Evolutionary conservation across 2,329 filamentous ascomycete genomes (phyloP).

Genomic region (Remersonia thermophila): DNA sequence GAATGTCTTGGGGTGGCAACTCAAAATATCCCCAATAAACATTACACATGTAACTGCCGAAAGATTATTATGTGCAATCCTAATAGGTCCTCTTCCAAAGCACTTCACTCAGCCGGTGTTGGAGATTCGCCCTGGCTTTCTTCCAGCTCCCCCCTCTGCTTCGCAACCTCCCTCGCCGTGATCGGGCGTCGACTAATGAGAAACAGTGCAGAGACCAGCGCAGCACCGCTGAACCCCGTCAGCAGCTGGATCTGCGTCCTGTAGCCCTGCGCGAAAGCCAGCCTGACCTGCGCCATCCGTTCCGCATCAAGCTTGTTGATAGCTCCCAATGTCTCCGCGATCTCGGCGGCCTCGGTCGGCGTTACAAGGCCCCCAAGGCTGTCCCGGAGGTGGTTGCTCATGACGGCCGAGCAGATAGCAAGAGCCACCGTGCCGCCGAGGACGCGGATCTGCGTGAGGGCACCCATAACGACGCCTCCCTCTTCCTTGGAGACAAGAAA

Average conservation of each 20-base stretch:
- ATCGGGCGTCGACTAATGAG: background rate
- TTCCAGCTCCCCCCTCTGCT: background rate
- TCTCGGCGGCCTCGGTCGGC: background rate
- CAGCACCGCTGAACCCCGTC: background rate
- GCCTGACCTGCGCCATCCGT: background rate
- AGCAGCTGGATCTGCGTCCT: background rate
- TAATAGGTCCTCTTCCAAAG: too few relatives aligned
- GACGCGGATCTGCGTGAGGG: constrained; percentile 26
- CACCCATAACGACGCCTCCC: constrained; percentile 24
- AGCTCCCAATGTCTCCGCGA: background rate
- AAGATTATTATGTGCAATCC: too few relatives aligned
- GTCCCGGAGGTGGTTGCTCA: constrained; percentile 6
- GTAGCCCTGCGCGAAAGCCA: background rate
- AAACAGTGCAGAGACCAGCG: background rate
- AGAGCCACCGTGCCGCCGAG: constrained; percentile 27
- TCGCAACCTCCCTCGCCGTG: background rate
- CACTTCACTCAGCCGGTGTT: too few relatives aligned
- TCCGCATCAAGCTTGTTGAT: background rate
- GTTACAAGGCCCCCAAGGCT: background rate
- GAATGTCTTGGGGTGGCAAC: too few relatives aligned
- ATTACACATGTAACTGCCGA: too few relatives aligned
- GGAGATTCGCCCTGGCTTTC: too few relatives aligned
- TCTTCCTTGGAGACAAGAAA: constrained; percentile 22
- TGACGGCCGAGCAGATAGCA: constrained; percentile 21
- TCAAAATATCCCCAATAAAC: too few relatives aligned